Evolutionary conservation across 2,329 filamentous ascomycete genomes (phyloP), one percentile per base, ranked within the genome.

Genomic region (Penicillium hordei): DNA sequence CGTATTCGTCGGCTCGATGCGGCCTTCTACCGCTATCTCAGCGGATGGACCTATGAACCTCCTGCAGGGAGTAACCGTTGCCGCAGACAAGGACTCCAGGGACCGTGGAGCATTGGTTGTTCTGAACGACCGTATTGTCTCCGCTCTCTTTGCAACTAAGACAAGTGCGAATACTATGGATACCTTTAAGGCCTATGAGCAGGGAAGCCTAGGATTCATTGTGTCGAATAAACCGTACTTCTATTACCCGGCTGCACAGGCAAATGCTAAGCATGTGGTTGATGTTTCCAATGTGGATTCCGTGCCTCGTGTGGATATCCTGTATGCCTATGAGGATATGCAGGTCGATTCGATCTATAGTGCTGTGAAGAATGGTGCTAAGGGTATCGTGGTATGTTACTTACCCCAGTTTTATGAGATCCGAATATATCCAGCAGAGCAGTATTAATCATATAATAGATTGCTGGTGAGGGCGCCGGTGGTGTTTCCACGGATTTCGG

Each of bases 1-100:
- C 5, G 79, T 87, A 4, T 67, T 85, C 25, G 85, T 85, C 1
- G 85, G 85, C 5, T 81, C 85, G 19, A 88, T 88, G 85, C 77
- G 85, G 10, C 85, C 85, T 5, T 81, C 84, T 0, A 86, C 85
- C 0, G 84, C 84, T 13, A 77, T 87, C 65, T 83, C 82, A 59
- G 84, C 86, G 17, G 86, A 88, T 59, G 86, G 86, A 0, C 84
- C 84, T 17, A 79, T 84, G 66, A 88, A 88, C 70, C 77, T 88
- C 27, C 80, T 85, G 42, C 81, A 84, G 68, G 82, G 84, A 13
- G 83, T 86, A 1, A 83, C 80, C 0, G 75, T 87, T 4, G 85
- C 85, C 1, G 77, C 74, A 1, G 76, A 73, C 33, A 71, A 77
- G 1, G 69, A 71, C 2, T 82, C 81, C 1, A 69, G 66, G 9